phyloP scores from a whole-genome alignment of 768 basidiomycete species.

The Naematelia aurantialba region DNA sequence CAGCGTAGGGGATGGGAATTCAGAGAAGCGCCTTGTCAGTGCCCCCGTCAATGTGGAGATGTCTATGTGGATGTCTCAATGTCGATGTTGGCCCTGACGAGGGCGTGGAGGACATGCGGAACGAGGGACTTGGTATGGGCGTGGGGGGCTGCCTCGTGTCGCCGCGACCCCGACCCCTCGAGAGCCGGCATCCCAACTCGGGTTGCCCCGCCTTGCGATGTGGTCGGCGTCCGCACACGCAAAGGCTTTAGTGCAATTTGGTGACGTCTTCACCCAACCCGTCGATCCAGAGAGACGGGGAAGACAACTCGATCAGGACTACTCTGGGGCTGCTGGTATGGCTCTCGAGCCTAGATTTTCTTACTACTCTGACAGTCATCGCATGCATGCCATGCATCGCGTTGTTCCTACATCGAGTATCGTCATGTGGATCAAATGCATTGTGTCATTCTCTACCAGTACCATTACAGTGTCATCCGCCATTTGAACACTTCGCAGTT shows the following conservation, averaged over 20 bases:
- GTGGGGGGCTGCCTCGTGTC: constrained; percentile 47
- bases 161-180: not conserved
- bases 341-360: constrained; percentile 50
- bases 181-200: too few relatives aligned
- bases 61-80: too few relatives aligned
- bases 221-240: constrained; percentile 11
- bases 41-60: constrained; percentile 16
- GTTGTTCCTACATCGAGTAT: not conserved
- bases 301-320: constrained; percentile 52
- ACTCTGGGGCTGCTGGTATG: constrained; percentile 51
- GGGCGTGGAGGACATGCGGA: constrained; percentile 41
- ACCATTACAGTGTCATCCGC: too few relatives aligned
- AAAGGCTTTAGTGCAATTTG: constrained; percentile 52
- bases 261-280: constrained; percentile 39
- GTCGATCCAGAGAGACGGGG: constrained; percentile 4
- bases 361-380: not conserved
- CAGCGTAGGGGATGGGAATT: too few relatives aligned
- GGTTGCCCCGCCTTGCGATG: too few relatives aligned
- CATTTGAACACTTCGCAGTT: too few relatives aligned
- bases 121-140: constrained; percentile 47
- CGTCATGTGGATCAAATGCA: too few relatives aligned
- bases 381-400: constrained; percentile 2
- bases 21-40: constrained; percentile 26
- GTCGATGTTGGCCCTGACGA: too few relatives aligned
- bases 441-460: too few relatives aligned